These are phyloP conservation scores for Acrocalymma vagum DNA, from an alignment of 2,329 filamentous ascomycete genomes.

Conservation along the genomic window DNA sequence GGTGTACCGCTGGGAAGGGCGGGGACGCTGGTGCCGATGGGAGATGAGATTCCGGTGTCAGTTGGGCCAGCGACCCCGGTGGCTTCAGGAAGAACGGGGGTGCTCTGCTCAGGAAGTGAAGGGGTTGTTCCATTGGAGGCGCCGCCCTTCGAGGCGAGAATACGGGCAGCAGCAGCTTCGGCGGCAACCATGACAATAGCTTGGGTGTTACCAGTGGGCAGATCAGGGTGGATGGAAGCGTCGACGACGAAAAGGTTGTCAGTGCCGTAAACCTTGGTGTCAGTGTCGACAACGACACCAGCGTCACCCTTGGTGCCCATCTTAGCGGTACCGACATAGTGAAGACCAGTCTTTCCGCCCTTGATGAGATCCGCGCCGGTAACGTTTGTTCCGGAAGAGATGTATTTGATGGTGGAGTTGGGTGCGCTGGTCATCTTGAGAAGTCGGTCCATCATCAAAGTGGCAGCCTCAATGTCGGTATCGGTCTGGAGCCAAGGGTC, in stretches of 20 bases:
- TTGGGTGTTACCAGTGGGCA: conserved; percentile 73
- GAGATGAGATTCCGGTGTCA: conserved; percentile 4
- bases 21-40: conserved; percentile 6
- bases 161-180: conserved; percentile 66
- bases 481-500: conserved; percentile 63
- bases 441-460: conserved; percentile 57
- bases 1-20: conserved; percentile 9
- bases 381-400: conserved; percentile 53
- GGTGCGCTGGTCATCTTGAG: conserved; percentile 44
- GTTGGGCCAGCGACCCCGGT: conserved; percentile 6
- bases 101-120: conserved; percentile 10
- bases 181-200: conserved; percentile 71
- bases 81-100: conserved; percentile 14
- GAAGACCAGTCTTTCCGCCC: conserved; percentile 36
- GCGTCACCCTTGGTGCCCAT: conserved; percentile 52
- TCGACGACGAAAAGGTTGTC: conserved; percentile 56
- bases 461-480: conserved; percentile 45
- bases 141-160: conserved; percentile 51
- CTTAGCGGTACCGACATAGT: conserved; percentile 65
- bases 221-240: conserved; percentile 67
- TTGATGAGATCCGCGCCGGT: conserved; percentile 47
- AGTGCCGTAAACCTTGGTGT: conserved; percentile 57
- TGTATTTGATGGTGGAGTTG: conserved; percentile 37
- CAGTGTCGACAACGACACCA: conserved; percentile 57
- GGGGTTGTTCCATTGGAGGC: conserved; percentile 24